Percentiles rank a stretch among this genome's conserved stretches.
These are phyloP conservation scores for Rhizophlyctis rosea DNA, from an alignment of 192 early-diverging fungal genomes.

Conservation along the genomic window DNA sequence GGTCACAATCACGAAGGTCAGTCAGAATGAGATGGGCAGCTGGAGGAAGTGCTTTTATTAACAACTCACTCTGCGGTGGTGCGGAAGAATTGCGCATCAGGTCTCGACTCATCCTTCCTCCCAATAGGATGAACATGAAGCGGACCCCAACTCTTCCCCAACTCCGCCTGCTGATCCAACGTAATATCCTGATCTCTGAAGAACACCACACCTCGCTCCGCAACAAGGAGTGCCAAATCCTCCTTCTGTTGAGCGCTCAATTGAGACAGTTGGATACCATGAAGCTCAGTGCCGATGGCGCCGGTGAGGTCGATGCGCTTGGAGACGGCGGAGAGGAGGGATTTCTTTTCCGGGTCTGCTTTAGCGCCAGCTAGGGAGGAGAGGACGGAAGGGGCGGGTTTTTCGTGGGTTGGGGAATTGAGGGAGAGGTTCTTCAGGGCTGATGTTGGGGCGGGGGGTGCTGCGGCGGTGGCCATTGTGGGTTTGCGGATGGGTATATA, in stretches of 20 bases:
- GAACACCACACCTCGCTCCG: conserved; percentile 31
- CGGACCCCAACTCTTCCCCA: conserved; percentile 11
- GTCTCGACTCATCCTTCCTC: conserved; percentile 4
- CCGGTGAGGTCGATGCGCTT: conserved; percentile 56
- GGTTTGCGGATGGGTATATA: too few relatives aligned
- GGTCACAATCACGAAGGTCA: neutral
- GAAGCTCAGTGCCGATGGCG: conserved; percentile 65
- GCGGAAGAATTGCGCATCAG: conserved; percentile 10
- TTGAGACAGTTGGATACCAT: conserved; percentile 53
- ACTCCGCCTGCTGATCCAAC: neutral
- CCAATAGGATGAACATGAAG: conserved; percentile 22
- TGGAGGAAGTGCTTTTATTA: neutral
- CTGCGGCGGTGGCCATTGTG: too few relatives aligned
- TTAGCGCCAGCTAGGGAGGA: conserved; percentile 31
- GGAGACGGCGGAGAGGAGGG: conserved; percentile 50
- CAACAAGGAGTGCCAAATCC: conserved; percentile 59
- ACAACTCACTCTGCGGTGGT: conserved; percentile 9
- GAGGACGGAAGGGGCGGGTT: conserved; percentile 13
- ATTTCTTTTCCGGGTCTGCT: conserved; percentile 54
- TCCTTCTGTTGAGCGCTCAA: conserved; percentile 59
- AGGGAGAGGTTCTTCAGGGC: neutral
- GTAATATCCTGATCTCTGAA: neutral
- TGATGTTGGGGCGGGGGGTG: neutral
- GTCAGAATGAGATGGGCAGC: neutral
- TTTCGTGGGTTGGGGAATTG: conserved; percentile 1